Evolutionary conservation across 345 rosid genomes (phyloP).

Genomic region (Clarkia xantiana): DNA sequence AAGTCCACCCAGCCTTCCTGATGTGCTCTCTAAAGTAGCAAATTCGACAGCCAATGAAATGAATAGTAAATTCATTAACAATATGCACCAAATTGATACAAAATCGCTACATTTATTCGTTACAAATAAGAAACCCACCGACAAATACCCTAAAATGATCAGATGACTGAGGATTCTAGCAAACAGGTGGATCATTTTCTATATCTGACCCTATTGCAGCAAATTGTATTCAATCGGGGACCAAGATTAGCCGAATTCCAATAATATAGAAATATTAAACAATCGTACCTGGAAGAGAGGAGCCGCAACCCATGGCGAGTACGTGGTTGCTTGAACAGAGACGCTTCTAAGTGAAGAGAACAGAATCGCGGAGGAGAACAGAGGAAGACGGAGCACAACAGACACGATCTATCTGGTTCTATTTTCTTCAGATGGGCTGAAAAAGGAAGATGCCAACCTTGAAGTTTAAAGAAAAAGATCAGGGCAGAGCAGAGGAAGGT

Average conservation of each 20-base stretch:
- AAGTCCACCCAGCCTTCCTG: slow-evolving; percentile 49
- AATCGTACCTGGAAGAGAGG: slow-evolving; percentile 67
- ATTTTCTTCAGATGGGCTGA: too few relatives aligned
- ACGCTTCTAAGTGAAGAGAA: neutral
- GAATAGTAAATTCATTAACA: slow-evolving; percentile 5
- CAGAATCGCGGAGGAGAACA: neutral
- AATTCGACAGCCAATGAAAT: neutral
- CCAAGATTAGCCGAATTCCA: neutral
- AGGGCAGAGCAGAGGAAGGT: too few relatives aligned
- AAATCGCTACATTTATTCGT: neutral
- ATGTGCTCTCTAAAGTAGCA: slow-evolving; percentile 39
- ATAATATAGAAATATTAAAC: neutral
- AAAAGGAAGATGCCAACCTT: too few relatives aligned
- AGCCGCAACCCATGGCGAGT: slow-evolving; percentile 63
- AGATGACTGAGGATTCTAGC: too few relatives aligned
- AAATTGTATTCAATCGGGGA: neutral
- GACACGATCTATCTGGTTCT: too few relatives aligned
- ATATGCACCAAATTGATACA: neutral
- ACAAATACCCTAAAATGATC: too few relatives aligned
- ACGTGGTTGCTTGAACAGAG: neutral
- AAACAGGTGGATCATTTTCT: neutral
- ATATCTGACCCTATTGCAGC: neutral
- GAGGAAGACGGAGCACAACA: too few relatives aligned
- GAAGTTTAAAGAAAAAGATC: too few relatives aligned
- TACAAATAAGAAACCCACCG: too few relatives aligned